These are phyloP conservation scores for Fusarium poae DNA, from an alignment of 2,329 filamentous ascomycete genomes.

Conservation along the genomic window DNA sequence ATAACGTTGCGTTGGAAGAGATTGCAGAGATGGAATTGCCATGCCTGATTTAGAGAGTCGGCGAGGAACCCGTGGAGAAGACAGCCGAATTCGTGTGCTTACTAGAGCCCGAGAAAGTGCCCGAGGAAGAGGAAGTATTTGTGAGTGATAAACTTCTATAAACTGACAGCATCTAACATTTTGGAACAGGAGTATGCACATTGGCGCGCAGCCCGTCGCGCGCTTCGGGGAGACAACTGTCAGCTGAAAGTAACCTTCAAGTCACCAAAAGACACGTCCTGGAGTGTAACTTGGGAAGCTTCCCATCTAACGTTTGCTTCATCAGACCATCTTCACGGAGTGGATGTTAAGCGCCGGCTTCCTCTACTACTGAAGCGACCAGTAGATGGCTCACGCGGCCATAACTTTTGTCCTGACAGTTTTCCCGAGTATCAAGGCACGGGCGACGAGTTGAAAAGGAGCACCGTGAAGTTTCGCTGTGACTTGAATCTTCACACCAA, in stretches of 20 bases:
- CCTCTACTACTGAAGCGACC: neutral
- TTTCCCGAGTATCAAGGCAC: neutral
- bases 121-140: too few relatives aligned
- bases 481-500: neutral
- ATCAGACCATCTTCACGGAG: neutral
- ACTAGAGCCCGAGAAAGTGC: rapidly evolving
- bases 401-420: neutral
- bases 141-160: neutral
- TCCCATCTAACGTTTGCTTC: neutral
- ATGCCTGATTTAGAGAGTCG: constrained; percentile 12
- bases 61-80: rapidly evolving
- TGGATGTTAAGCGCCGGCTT: neutral
- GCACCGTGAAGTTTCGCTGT: rapidly evolving
- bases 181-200: neutral
- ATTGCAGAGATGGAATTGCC: neutral
- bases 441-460: rapidly evolving
- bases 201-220: constrained; percentile 6
- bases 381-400: neutral
- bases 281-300: neutral
- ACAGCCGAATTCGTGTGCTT: neutral
- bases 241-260: neutral
- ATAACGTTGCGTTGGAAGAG: neutral
- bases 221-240: neutral
- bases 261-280: rapidly evolving
- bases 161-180: neutral